These are phyloP conservation scores for Cicer cuneatum DNA, from an alignment of 306 rosid species.

Conservation along the genomic window DNA sequence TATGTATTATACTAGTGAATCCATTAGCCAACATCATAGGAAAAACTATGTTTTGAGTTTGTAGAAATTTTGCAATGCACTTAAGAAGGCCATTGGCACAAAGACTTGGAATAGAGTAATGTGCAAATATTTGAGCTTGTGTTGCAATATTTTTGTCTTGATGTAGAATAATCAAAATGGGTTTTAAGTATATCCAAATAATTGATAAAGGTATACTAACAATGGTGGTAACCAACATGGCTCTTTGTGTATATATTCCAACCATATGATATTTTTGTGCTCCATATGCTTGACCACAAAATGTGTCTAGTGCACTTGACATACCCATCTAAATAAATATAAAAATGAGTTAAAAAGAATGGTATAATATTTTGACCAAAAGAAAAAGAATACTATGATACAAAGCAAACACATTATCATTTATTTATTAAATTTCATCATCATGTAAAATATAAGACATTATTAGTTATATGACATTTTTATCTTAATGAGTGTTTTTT, in stretches of 20 bases:
- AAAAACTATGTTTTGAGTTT: slow-evolving; percentile 69
- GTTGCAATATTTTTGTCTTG: slow-evolving; percentile 63
- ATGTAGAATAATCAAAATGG: slow-evolving; percentile 52
- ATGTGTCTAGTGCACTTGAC: slow-evolving; percentile 77
- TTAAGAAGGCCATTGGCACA: slow-evolving; percentile 63
- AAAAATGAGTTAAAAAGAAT: neutral
- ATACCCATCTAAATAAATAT: slow-evolving; percentile 60
- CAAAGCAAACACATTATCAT: neutral
- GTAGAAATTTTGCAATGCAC: slow-evolving; percentile 67
- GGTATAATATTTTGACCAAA: neutral
- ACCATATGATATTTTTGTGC: slow-evolving; percentile 68
- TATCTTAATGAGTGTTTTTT: no score
- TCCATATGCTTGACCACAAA: slow-evolving; percentile 82
- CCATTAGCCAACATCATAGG: slow-evolving; percentile 71
- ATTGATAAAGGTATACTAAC: slow-evolving; percentile 57
- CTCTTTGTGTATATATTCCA: slow-evolving; percentile 73
- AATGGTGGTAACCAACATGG: slow-evolving; percentile 53
- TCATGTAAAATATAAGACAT: no score
- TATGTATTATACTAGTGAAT: slow-evolving; percentile 52
- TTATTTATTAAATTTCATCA: neutral
- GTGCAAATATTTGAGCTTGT: slow-evolving; percentile 61
- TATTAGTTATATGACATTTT: no score
- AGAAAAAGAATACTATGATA: neutral
- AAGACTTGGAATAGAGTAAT: slow-evolving; percentile 67
- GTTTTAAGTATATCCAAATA: slow-evolving; percentile 57